Evolutionary conservation across 2,329 filamentous ascomycete species (phyloP).

Genomic region (Drechmeria coniospora): DNA sequence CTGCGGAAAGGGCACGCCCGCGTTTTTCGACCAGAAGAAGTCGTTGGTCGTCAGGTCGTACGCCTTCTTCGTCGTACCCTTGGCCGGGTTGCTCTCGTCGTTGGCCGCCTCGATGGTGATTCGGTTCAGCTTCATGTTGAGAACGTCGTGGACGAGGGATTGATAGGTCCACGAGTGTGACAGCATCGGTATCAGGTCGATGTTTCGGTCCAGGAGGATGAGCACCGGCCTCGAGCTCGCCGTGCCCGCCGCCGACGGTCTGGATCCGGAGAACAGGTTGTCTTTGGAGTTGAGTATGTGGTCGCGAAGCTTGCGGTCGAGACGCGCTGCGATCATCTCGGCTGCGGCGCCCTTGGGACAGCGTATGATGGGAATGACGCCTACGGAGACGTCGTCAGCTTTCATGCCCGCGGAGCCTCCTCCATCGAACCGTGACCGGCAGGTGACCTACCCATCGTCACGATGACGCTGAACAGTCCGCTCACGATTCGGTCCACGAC

Average conservation of each 20-base stretch:
- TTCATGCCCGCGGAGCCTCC: not conserved
- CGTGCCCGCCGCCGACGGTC: conserved; percentile 43
- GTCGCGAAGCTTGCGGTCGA: conserved; percentile 89
- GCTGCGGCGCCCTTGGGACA: conserved; percentile 87
- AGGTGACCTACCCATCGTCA: conserved; percentile 90
- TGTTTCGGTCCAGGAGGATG: conserved; percentile 85
- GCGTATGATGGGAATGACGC: conserved; percentile 85
- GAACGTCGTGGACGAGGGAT: conserved; percentile 57
- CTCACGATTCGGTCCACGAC: conserved; percentile 86
- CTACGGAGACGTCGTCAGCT: conserved; percentile 24
- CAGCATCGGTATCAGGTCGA: conserved; percentile 95
- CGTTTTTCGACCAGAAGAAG: conserved; percentile 95
- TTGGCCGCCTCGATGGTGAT: conserved; percentile 79
- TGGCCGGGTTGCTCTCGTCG: conserved; percentile 61
- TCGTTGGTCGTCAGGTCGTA: conserved; percentile 85
- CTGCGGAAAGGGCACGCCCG: conserved; percentile 79
- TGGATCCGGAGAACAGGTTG: conserved; percentile 71
- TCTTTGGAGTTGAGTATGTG: conserved; percentile 97
- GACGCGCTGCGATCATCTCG: conserved; percentile 83
- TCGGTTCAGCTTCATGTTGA: conserved; percentile 57
- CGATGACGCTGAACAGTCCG: conserved; percentile 91
- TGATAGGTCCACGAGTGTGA: conserved; percentile 80
- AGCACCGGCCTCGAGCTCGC: conserved; percentile 72
- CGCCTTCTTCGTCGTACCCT: conserved; percentile 66
- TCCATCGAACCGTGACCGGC: too few species aligned